Base-by-base conservation (phyloP, 495 filamentous ascomycete species). In the Hypoxylon trugodes region DNA sequence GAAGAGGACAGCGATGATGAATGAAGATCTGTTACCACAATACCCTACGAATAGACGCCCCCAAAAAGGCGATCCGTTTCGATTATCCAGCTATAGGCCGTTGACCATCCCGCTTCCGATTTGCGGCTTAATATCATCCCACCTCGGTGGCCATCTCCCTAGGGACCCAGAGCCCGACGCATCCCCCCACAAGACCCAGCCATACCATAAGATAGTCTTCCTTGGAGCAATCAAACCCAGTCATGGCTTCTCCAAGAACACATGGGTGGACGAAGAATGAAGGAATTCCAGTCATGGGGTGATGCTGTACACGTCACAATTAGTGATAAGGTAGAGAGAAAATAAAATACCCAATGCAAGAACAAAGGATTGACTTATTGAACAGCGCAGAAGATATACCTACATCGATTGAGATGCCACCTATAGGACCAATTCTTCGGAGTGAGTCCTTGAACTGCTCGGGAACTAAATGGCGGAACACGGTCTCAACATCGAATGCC, bases 191-290 rank as follows among this genome's bases (percentile, higher is more conserved):
- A 37, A 93, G 71, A 25, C 91, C 90, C 43, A 95, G 76, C 91
- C 92, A 96, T 33, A 90, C 77, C 75, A 88, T 82, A 66, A 96
- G 81, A 78, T 95, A 96, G 48, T 82, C 78, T 69, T 85, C 78
- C 26, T 85, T 82, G 35, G 78, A 77, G 60, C 84, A 80, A 46
- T 80, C 72, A 63, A 83, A 81, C 15, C 68, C 73, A 30, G 75
- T 79, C 85, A 96, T 89, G 43, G 88, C 89, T 61, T 92, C 89
- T 52, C 87, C 87, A n/a, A 91, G 88, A 70, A 90, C 84, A 79
- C 92, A 96, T 18, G 92, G 92, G 75, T 96, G 92, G 66, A 95
- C 78, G 76, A 92, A 95, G 69, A 90, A 93, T 43, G 84, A 80
- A 41, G 91, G 91, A 42, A 87, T 68, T 53, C 86, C 88, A 54